Conservation (phyloP, 2,329 filamentous ascomycete genomes). For the Orbilia javanica region DNA sequence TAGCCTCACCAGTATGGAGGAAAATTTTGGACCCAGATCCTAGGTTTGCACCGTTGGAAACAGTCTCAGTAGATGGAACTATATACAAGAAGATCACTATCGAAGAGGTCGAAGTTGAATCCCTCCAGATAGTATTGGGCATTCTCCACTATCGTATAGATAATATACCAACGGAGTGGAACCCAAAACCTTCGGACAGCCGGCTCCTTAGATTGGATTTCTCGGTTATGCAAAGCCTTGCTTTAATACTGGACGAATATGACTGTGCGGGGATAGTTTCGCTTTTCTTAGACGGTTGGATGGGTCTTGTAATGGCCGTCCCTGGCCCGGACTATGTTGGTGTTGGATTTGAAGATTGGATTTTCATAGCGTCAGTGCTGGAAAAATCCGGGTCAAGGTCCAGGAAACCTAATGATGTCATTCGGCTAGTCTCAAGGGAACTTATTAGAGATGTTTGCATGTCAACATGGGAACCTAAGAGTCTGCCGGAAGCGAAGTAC, state of each 20-base stretch:
- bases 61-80: not conserved
- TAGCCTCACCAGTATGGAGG: constrained; percentile 40
- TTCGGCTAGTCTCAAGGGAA: not conserved
- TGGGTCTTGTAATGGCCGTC: not conserved
- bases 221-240: not conserved
- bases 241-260: constrained; percentile 36
- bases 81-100: constrained; percentile 25
- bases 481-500: not conserved
- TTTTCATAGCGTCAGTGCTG: constrained; percentile 31
- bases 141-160: constrained; percentile 34
- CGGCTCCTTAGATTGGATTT: not conserved
- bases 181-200: not conserved
- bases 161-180: not conserved
- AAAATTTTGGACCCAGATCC: constrained; percentile 36
- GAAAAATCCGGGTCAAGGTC: not conserved
- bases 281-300: constrained; percentile 11
- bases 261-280: not conserved
- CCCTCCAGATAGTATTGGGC: constrained; percentile 18
- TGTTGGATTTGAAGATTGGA: constrained; percentile 7
- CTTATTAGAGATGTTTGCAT: not conserved
- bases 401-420: not conserved
- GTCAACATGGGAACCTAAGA: not conserved
- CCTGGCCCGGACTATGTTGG: not conserved
- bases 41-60: constrained; percentile 11
- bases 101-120: not conserved